Evolutionary conservation across 352 stramenopile genomes (phyloP).

Genomic region (Phytophthora pistaciae): DNA sequence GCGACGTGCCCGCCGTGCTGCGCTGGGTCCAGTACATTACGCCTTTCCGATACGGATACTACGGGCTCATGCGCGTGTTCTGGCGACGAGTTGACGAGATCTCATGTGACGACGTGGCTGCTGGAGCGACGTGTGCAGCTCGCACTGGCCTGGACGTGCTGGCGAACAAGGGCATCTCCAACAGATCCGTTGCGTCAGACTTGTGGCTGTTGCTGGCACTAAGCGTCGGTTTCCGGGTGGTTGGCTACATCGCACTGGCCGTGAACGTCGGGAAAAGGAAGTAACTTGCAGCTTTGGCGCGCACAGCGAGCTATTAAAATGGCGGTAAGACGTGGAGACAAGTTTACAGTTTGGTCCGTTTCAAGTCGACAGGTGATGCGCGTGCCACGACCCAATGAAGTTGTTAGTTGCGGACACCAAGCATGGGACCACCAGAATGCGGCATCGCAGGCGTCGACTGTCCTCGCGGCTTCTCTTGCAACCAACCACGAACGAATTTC

Average conservation of each 20-base stretch:
- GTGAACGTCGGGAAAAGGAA: slow-evolving; percentile 33
- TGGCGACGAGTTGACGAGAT: slow-evolving; percentile 49
- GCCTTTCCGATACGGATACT: slow-evolving; percentile 61
- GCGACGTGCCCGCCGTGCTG: slow-evolving; percentile 46
- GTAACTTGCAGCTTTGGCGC: background rate
- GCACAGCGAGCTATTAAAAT: background rate
- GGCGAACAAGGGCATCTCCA: slow-evolving; percentile 40
- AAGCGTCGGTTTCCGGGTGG: slow-evolving; percentile 38
- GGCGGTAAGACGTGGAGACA: background rate
- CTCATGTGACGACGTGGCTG: slow-evolving; percentile 37
- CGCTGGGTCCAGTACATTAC: slow-evolving; percentile 63
- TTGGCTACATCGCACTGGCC: slow-evolving; percentile 41
- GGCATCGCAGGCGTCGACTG: background rate
- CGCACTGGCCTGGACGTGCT: slow-evolving; percentile 42
- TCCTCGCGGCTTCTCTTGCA: background rate
- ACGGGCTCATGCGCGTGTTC: slow-evolving; percentile 56
- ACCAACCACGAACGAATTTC: background rate
- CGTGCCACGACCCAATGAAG: background rate
- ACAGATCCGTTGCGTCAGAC: slow-evolving; percentile 33
- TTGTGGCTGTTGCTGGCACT: slow-evolving; percentile 34
- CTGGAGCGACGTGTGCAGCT: slow-evolving; percentile 30
- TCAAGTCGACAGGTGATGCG: background rate
- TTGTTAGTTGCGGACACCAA: background rate
- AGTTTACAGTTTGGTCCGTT: background rate
- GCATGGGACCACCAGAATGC: background rate